Conservation (phyloP, 2,329 filamentous ascomycete species). For the Sphaerulina populicola region DNA sequence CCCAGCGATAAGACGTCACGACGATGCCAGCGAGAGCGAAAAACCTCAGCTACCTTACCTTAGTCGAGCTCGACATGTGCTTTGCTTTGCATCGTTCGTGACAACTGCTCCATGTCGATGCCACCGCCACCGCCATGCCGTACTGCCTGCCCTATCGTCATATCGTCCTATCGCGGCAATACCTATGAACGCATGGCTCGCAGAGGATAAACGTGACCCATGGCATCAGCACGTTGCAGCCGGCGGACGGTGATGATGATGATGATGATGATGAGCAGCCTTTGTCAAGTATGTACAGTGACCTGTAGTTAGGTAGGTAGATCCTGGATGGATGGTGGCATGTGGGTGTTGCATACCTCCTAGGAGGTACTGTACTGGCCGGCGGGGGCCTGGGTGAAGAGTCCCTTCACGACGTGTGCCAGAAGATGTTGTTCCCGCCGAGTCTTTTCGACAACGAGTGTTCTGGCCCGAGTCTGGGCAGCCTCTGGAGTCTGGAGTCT, state of each 20-base stretch:
- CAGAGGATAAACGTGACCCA: slow-evolving; percentile 1
- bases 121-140: background rate
- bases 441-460: background rate
- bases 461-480: background rate
- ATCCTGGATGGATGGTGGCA: background rate
- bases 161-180: slow-evolving; percentile 11
- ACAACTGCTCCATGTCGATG: slow-evolving; percentile 9
- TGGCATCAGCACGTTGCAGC: slow-evolving; percentile 14
- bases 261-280: background rate
- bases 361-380: too few relatives aligned
- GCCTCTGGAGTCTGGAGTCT: too few relatives aligned
- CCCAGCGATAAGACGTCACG: slow-evolving; percentile 14
- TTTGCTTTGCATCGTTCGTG: slow-evolving; percentile 3
- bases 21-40: slow-evolving; percentile 1
- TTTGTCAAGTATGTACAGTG: background rate
- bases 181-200: background rate
- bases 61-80: background rate
- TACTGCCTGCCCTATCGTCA: too few relatives aligned
- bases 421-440: background rate
- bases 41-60: background rate
- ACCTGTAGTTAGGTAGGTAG: slow-evolving; percentile 3
- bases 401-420: background rate
- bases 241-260: slow-evolving; percentile 1
- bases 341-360: too few relatives aligned
- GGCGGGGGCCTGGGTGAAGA: too few relatives aligned